Evolutionary conservation across 2,329 filamentous ascomycete genomes (phyloP).

Genomic region (Calonectria hongkongensis): DNA sequence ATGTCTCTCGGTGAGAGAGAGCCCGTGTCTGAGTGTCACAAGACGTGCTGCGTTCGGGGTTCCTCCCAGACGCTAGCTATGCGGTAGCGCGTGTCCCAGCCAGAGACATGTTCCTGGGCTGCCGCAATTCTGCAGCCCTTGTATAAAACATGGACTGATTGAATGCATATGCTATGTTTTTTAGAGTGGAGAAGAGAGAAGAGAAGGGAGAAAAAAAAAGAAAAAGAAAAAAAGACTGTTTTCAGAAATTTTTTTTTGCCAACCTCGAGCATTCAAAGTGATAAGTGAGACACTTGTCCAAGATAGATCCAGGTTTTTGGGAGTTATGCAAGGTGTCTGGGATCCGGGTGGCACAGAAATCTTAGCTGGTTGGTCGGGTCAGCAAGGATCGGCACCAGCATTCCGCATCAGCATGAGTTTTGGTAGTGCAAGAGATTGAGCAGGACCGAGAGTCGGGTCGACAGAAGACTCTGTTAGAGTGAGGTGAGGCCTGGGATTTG

Average conservation of each 20-base stretch:
- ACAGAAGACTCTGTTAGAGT: no score
- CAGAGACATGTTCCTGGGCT: background rate
- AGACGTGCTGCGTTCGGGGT: background rate
- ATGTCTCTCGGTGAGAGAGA: background rate
- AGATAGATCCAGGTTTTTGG: constrained; percentile 22
- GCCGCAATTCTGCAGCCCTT: constrained; percentile 1
- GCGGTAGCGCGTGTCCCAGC: background rate
- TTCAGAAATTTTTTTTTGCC: background rate
- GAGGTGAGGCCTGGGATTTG: no score
- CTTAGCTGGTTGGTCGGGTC: background rate
- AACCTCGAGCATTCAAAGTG: background rate
- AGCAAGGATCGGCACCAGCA: constrained; percentile 18
- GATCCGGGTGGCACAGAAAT: constrained; percentile 6
- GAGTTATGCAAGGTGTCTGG: constrained; percentile 16
- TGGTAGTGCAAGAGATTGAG: constrained; percentile 13
- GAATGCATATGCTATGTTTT: background rate
- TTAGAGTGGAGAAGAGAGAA: background rate
- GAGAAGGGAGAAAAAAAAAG: no score
- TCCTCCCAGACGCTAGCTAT: background rate
- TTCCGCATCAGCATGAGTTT: constrained; percentile 11
- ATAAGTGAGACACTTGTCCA: background rate
- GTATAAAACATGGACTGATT: background rate
- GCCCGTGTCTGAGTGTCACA: background rate
- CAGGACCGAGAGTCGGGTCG: no score
- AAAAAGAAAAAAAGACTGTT: background rate